phyloP scores from a whole-genome alignment of 75 land plant genomes.

The Selaginella moellendorffii region DNA sequence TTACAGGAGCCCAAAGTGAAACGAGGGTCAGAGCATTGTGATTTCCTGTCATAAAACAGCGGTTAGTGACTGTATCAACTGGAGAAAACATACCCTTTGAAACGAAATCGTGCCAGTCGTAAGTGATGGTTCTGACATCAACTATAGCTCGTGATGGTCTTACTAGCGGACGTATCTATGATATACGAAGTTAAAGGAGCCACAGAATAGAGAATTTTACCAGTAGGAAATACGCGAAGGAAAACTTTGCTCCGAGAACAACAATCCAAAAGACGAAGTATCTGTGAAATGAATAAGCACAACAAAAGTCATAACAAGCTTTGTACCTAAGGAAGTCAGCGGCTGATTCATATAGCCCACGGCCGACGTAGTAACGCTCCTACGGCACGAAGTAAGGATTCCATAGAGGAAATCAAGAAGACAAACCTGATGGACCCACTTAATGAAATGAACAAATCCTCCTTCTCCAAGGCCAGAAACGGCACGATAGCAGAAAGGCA shows the following conservation, averaged over 20 bases:
- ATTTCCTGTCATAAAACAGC: slow-evolving; percentile 37
- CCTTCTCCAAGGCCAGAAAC: slow-evolving; percentile 45
- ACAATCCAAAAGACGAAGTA: slow-evolving; percentile 80
- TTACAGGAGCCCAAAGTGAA: slow-evolving; percentile 80
- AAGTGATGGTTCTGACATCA: slow-evolving; percentile 26
- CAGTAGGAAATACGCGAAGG: slow-evolving; percentile 88
- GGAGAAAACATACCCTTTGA: slow-evolving; percentile 46
- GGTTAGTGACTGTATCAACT: neutral
- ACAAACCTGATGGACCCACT: slow-evolving; percentile 98
- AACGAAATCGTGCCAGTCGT: slow-evolving; percentile 88
- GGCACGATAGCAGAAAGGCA: slow-evolving; percentile 45
- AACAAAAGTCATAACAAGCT: neutral
- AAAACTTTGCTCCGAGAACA: slow-evolving; percentile 60
- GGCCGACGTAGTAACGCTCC: slow-evolving; percentile 93
- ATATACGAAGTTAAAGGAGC: too few relatives aligned
- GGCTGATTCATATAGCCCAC: slow-evolving; percentile 72
- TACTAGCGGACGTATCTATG: slow-evolving; percentile 70
- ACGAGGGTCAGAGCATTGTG: slow-evolving; percentile 52
- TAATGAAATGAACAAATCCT: slow-evolving; percentile 51
- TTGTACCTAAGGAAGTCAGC: slow-evolving; percentile 58
- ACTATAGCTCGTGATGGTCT: slow-evolving; percentile 59
- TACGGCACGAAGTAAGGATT: slow-evolving; percentile 11
- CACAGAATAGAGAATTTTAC: slow-evolving; percentile 26
- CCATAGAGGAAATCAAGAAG: too few relatives aligned
- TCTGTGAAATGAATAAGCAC: slow-evolving; percentile 22